Base-by-base conservation (phyloP, 2,329 filamentous ascomycete species). In the Camillea tinctor region DNA sequence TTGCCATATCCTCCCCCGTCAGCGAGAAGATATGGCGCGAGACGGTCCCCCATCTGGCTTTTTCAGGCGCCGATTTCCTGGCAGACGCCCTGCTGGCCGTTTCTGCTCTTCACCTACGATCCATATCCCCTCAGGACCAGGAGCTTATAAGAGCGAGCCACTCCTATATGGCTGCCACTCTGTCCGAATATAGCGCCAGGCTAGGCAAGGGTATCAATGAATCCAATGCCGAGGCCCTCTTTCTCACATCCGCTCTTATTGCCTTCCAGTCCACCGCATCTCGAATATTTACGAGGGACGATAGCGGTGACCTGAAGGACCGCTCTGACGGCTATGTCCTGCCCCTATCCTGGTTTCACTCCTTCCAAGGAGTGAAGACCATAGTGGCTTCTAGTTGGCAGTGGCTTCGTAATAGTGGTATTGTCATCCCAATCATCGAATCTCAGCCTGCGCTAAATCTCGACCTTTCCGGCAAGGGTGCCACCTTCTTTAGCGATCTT, bases 361-460 rank as follows among this genome's bases (percentile, higher is more conserved):
- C 86, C 3, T 88, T 88, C 68, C 86, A 88, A 67, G 86, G 86
- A 11, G 84, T 89, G 64, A 89, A 88, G 70, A 83, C 86, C 1
- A 80, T 89, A 36, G 86, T 88, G 0, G 83, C 86, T 20, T 81
- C 82, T 2, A 87, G 85, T 15, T 89, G 86, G 86, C 83, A 82
- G 59, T 88, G 83, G 81, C 79, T 89, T 52, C 79, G 85, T 2
- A 79, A 80, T 60, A 88, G 84, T 64, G 76, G 78, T 1, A 79
- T 83, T 15, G 84, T 87, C 48, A 80, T 84, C 23, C 81, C 82
- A 6, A 86, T 89, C 55, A 88, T 89, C 62, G 84, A 88, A 66
- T 83, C 84, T 0, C 86, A 88, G 68, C 86, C 84, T 1, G 81
- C 83, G 4, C 78, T 88, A n/a, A 80, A 85, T 62, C 78, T 88